Base-by-base conservation (phyloP, 2,329 filamentous ascomycete species). In the Apiospora pterosperma region DNA sequence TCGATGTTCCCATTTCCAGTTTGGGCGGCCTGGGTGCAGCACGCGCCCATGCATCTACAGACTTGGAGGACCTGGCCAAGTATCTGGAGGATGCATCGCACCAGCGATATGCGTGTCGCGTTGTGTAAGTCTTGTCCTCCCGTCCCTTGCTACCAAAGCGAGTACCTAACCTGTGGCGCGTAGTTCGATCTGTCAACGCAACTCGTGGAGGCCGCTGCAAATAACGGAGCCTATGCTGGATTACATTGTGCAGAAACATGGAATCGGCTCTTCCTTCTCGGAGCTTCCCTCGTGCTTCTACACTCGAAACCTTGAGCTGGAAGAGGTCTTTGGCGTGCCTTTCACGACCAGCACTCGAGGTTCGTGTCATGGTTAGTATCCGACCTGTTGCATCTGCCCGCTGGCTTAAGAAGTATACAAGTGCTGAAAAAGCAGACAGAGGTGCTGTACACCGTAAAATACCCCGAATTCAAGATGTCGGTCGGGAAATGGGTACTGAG, bases 181-280 rank as follows among this genome's bases (percentile, higher is more conserved):
- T 28, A 75, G 73, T 59, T 75, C 72, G 5, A 70, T 75, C 64
- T 74, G 72, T 39, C 72, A 74, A 64, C 67, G 65, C 44, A 75
- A 69, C 36, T 75, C 73, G 11, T 75, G 72, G 72, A 67, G 67
- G 16, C 68, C 71, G 3, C 59, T 75, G 11, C 70, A 75, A 59
- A 62, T 72, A 42, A 72, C 72, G 2, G 66, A 42, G 48, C 66
- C 64, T 1, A 69, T 74, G 66, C 65, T 75, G 5, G 66, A 71
- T 3, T 63, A 67, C 23, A 67, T 75, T 55, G 67, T 70, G 5
- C 63, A 67, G 5, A 67, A 66, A n/a, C 71, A 73, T 62, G 65
- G 55, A 4, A 67, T 73, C 14, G 66, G 64, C 52, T 14, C 64
- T 11, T 68, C 67, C 7, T 68, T 75, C 61, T 72, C 69, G 64